Evolutionary conservation across 768 basidiomycete species (phyloP).

Genomic region (Tricholoma terreum): DNA sequence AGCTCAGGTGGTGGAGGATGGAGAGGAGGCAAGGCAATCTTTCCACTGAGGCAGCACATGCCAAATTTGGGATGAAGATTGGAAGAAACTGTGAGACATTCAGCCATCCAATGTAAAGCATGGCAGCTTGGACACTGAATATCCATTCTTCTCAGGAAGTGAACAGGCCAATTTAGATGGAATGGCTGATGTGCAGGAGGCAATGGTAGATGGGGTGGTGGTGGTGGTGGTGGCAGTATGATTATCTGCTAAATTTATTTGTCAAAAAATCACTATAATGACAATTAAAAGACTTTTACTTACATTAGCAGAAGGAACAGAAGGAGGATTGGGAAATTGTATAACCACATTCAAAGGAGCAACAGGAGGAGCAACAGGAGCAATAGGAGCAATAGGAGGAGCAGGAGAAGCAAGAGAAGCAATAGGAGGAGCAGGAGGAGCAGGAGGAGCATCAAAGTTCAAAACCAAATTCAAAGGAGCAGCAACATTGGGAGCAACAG

Average conservation of each 20-base stretch:
- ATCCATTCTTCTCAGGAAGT: conserved; percentile 36
- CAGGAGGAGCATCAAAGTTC: not conserved
- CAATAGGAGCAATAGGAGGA: not conserved
- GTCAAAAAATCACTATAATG: not conserved
- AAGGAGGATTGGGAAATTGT: not conserved
- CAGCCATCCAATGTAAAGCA: conserved; percentile 35
- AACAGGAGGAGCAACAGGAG: not conserved
- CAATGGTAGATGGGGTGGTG: not conserved
- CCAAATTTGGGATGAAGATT: conserved; percentile 24
- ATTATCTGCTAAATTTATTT: not conserved
- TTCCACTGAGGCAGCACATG: conserved; percentile 34
- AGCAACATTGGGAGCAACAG: not conserved
- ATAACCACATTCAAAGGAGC: not conserved
- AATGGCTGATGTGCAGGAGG: conserved; percentile 9
- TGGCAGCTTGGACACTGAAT: conserved; percentile 20
- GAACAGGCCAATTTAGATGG: conserved; percentile 8
- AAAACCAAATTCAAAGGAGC: not conserved
- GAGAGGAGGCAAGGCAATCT: conserved; percentile 25
- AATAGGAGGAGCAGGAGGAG: too few relatives aligned
- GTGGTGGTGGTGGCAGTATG: not conserved
- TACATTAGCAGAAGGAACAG: not conserved
- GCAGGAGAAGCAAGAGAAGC: not conserved
- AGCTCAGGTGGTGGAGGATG: conserved; percentile 24
- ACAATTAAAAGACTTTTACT: not conserved
- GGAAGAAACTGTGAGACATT: conserved; percentile 17